Percentiles rank a stretch among this genome's conserved stretches.
Conservation (phyloP, 1,284 basidiomycete species). For the Cutaneotrichosporon sp. region DNA sequence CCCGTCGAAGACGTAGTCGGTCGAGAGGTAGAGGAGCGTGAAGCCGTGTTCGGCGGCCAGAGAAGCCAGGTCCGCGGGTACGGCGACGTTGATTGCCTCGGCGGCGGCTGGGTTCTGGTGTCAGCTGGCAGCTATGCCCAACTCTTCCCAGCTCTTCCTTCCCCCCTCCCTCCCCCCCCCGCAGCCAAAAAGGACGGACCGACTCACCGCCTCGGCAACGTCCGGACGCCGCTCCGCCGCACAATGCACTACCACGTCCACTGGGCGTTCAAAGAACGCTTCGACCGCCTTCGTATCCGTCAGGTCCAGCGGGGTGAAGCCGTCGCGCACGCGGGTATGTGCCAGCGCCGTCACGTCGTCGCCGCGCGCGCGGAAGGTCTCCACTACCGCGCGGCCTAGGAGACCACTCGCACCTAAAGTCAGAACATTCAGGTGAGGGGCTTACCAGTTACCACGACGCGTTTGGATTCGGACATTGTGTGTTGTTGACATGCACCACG, state of each 20-base stretch:
- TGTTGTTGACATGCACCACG: background rate
- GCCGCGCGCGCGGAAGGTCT: conserved; percentile 35
- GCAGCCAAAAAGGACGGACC: background rate
- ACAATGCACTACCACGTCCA: conserved; percentile 56
- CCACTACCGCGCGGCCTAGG: conserved; percentile 54
- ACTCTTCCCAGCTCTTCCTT: too few relatives aligned
- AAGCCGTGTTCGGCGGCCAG: conserved; percentile 42
- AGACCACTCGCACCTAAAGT: conserved; percentile 56
- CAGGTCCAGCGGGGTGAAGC: conserved; percentile 54
- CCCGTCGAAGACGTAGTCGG: conserved; percentile 54
- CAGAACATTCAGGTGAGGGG: background rate
- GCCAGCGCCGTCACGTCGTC: conserved; percentile 53
- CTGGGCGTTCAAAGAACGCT: conserved; percentile 48
- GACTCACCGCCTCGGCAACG: conserved; percentile 48
- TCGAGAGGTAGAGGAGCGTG: conserved; percentile 56
- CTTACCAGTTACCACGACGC: conserved; percentile 36
- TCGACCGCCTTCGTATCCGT: conserved; percentile 52
- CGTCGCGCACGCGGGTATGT: conserved; percentile 46
- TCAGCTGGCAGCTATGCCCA: background rate
- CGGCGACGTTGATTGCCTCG: conserved; percentile 55
- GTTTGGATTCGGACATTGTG: conserved; percentile 16
- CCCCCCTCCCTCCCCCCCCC: background rate
- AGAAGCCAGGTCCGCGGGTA: conserved; percentile 51
- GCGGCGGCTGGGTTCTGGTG: conserved; percentile 54
- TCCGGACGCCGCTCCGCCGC: conserved; percentile 57